Evolutionary conservation across 768 basidiomycete genomes (phyloP).

Genomic region (Termitomyces sp.): DNA sequence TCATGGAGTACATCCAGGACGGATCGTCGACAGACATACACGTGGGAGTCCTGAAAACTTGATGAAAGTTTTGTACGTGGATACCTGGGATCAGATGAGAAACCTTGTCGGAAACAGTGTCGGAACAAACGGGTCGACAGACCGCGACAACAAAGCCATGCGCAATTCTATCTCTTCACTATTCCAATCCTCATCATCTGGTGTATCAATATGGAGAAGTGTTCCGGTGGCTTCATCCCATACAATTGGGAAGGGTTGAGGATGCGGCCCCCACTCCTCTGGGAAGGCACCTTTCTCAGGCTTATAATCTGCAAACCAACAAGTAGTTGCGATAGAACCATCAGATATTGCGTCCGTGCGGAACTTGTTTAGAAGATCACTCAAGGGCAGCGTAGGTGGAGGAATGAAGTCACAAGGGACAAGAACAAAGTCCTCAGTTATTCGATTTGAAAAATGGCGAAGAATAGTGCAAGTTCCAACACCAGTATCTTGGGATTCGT

Average conservation of each 20-base stretch:
- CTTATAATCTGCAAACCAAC: conserved; percentile 51
- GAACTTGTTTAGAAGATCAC: conserved; percentile 73
- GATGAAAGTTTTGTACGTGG: conserved; percentile 66
- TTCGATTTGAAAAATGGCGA: conserved; percentile 69
- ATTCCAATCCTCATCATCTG: conserved; percentile 63
- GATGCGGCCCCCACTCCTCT: conserved; percentile 62
- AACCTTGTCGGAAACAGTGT: background rate
- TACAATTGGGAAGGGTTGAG: conserved; percentile 46
- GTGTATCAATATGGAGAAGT: conserved; percentile 67
- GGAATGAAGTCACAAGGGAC: conserved; percentile 91
- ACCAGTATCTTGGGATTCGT: conserved; percentile 61
- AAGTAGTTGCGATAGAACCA: conserved; percentile 58
- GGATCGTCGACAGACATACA: conserved; percentile 78
- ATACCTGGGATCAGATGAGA: conserved; percentile 40
- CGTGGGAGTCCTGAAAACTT: conserved; percentile 77
- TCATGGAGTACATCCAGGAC: conserved; percentile 68
- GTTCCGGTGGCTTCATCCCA: conserved; percentile 66
- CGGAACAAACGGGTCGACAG: conserved; percentile 9
- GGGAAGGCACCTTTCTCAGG: conserved; percentile 49
- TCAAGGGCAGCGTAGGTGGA: conserved; percentile 65
- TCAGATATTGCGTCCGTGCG: conserved; percentile 64
- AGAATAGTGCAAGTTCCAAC: conserved; percentile 74
- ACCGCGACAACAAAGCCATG: conserved; percentile 73
- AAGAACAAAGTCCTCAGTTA: conserved; percentile 81
- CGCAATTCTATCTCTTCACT: conserved; percentile 67